Evolutionary conservation across 2,329 filamentous ascomycete genomes (phyloP).

Genomic region (Diplodia scrobiculata): DNA sequence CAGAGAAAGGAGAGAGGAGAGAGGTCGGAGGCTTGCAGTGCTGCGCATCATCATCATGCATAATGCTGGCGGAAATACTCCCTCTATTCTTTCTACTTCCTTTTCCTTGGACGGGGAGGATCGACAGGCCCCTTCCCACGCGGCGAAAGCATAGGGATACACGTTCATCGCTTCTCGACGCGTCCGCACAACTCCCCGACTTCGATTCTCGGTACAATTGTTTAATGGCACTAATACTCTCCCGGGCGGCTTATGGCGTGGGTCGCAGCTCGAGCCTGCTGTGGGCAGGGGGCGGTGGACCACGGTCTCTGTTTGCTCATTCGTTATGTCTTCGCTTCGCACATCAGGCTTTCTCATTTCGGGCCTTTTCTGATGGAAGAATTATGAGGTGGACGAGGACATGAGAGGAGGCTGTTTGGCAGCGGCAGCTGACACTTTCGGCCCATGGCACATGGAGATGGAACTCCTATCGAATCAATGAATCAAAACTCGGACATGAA

Average conservation of each 20-base stretch:
- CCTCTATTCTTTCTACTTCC: constrained; percentile 14
- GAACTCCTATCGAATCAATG: constrained; percentile 14
- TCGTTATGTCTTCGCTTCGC: constrained; percentile 21
- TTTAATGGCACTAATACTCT: constrained; percentile 25
- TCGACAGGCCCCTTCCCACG: neutral
- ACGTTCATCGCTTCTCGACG: constrained; percentile 24
- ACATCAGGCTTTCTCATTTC: constrained; percentile 23
- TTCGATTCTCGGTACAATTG: constrained; percentile 26
- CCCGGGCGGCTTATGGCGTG: constrained; percentile 12
- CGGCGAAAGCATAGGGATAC: constrained; percentile 22
- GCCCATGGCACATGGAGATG: constrained; percentile 13
- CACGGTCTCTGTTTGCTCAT: constrained; percentile 12
- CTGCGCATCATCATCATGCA: constrained; percentile 29
- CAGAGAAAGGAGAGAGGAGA: constrained; percentile 21
- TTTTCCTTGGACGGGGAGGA: constrained; percentile 22
- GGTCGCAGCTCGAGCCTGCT: neutral
- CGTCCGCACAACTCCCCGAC: neutral
- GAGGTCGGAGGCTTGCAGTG: constrained; percentile 28
- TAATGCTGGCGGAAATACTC: constrained; percentile 20
- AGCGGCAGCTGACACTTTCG: constrained; percentile 22
- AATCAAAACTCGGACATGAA: neutral
- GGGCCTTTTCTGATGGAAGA: constrained; percentile 22
- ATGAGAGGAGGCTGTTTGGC: constrained; percentile 8
- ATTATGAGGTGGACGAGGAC: neutral
- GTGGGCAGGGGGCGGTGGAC: neutral